Conservation (phyloP, 2,329 filamentous ascomycete species). For the Diplocarpon mali region DNA sequence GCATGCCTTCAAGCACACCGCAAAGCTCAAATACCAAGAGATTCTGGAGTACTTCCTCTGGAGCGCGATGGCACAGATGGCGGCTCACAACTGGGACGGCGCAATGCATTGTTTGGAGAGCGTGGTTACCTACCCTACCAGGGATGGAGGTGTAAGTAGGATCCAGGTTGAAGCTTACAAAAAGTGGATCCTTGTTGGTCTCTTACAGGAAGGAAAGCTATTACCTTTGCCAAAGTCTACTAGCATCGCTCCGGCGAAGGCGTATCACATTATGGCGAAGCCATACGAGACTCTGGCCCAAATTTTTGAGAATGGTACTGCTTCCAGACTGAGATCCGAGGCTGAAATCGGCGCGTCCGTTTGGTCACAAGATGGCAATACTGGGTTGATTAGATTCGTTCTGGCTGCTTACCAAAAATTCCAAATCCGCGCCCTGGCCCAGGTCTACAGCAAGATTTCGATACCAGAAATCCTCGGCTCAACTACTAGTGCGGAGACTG, state of each 20-base stretch:
- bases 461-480: conserved; percentile 39
- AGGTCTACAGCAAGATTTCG: conserved; percentile 54
- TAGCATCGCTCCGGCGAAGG: conserved; percentile 40
- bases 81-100: conserved; percentile 47
- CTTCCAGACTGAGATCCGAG: conserved; percentile 51
- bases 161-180: conserved; percentile 86
- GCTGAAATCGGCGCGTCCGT: conserved; percentile 44
- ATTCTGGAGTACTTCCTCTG: conserved; percentile 59
- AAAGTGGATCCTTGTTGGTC: conserved; percentile 72
- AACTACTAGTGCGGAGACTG: conserved; percentile 45
- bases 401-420: conserved; percentile 62
- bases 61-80: conserved; percentile 54
- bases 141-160: conserved; percentile 53
- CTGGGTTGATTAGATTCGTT: conserved; percentile 58
- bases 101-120: conserved; percentile 52
- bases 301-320: conserved; percentile 52
- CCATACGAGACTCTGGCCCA: conserved; percentile 61
- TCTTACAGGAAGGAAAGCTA: conserved; percentile 57
- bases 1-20: conserved; percentile 43
- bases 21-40: conserved; percentile 37
- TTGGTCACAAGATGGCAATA: conserved; percentile 65
- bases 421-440: conserved; percentile 61
- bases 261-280: conserved; percentile 47
- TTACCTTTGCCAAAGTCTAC: conserved; percentile 45
- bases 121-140: conserved; percentile 55